Percentiles rank a stretch among this genome's conserved stretches.
Evolutionary conservation across 495 filamentous ascomycete species (phyloP).

Genomic region (Penicillium silybi): DNA sequence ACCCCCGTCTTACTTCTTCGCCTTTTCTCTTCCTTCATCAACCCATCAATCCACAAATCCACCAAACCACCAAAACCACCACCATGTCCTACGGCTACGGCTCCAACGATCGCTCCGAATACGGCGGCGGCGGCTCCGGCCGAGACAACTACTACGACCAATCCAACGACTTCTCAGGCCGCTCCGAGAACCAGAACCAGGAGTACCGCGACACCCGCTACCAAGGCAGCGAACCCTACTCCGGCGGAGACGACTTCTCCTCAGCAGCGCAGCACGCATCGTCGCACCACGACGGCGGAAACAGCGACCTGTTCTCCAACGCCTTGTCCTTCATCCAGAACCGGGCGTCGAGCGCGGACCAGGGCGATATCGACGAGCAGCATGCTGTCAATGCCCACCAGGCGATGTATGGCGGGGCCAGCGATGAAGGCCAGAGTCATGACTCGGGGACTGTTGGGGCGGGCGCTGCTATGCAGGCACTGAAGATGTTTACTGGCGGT

Average conservation of each 20-base stretch:
- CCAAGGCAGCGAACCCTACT: constrained; percentile 4
- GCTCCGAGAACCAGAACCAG: constrained; percentile 1
- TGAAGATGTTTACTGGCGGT: constrained; percentile 60
- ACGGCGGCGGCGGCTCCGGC: constrained; percentile 8
- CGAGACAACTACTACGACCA: constrained; percentile 18
- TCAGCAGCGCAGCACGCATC: constrained; percentile 46
- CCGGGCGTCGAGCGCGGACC: constrained; percentile 17
- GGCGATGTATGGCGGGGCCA: constrained; percentile 45
- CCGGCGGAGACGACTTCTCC: constrained; percentile 38
- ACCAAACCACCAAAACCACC: too few species aligned
- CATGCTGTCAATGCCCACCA: constrained; percentile 54
- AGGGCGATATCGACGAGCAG: constrained; percentile 53
- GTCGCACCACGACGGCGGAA: constrained; percentile 33
- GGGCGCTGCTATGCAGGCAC: constrained; percentile 63
- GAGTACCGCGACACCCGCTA: constrained; percentile 18
- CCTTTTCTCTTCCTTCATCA: neutral
- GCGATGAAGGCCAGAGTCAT: constrained; percentile 28
- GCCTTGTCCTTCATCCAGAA: constrained; percentile 46
- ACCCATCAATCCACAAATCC: neutral
- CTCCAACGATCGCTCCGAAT: constrained; percentile 6
- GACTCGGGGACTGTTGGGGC: constrained; percentile 47
- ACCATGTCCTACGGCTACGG: constrained; percentile 18
- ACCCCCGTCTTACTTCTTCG: neutral
- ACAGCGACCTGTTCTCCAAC: constrained; percentile 44
- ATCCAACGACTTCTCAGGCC: constrained; percentile 7